Evolutionary conservation across 768 basidiomycete genomes (phyloP).

Genomic region (Phlegmacium glaucopus): DNA sequence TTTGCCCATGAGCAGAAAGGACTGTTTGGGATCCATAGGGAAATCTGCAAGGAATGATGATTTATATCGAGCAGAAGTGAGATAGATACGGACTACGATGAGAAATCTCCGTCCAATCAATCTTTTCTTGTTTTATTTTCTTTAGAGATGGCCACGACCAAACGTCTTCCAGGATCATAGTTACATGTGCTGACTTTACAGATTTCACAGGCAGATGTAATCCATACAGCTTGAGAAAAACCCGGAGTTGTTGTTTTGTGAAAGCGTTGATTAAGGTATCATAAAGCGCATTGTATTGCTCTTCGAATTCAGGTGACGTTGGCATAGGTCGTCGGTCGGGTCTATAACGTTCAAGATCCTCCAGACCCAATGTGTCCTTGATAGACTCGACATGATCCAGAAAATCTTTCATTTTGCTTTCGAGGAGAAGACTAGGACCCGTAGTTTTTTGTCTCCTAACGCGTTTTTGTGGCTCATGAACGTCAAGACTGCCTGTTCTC

Average conservation of each 20-base stretch:
- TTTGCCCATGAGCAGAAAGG: slow-evolving; percentile 72
- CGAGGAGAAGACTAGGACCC: slow-evolving; percentile 21
- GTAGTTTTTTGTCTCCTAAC: not conserved
- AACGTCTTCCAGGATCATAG: slow-evolving; percentile 54
- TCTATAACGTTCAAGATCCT: slow-evolving; percentile 59
- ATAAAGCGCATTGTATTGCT: slow-evolving; percentile 50
- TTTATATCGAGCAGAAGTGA: slow-evolving; percentile 2
- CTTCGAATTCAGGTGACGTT: slow-evolving; percentile 39
- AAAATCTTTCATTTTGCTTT: slow-evolving; percentile 50
- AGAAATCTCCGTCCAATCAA: slow-evolving; percentile 44
- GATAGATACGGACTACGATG: slow-evolving; percentile 40
- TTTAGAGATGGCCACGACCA: slow-evolving; percentile 70
- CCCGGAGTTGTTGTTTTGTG: slow-evolving; percentile 55
- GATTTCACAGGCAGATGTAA: slow-evolving; percentile 30
- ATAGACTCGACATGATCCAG: slow-evolving; percentile 50
- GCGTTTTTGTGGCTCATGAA: not conserved
- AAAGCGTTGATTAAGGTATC: slow-evolving; percentile 59
- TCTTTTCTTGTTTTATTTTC: slow-evolving; percentile 45
- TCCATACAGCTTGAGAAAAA: slow-evolving; percentile 48
- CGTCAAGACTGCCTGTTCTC: not conserved
- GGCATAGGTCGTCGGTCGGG: slow-evolving; percentile 38
- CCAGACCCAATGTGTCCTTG: slow-evolving; percentile 46
- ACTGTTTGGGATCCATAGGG: slow-evolving; percentile 51
- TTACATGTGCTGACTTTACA: slow-evolving; percentile 40
- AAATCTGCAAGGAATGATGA: slow-evolving; percentile 39